A percentile compares a stretch with the other conserved stretches of the same genome.
phyloP scores from a whole-genome alignment of 2,329 filamentous ascomycete genomes.

The Didymosphaeria variabile region DNA sequence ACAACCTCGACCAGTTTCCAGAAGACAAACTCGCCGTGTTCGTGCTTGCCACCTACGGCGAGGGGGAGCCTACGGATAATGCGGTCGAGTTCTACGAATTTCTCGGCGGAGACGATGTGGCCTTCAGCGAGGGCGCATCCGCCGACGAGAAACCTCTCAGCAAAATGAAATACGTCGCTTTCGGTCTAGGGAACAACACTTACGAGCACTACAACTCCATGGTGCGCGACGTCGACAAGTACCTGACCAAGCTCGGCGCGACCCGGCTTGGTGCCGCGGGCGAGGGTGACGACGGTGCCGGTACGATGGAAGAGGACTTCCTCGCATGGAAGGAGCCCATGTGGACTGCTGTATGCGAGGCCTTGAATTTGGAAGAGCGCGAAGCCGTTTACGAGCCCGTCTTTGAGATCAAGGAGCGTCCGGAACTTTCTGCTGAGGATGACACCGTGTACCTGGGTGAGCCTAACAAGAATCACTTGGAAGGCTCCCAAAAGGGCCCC shows the following conservation, averaged over 20 bases:
- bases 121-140: conserved; percentile 75
- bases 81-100: conserved; percentile 99
- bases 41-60: conserved; percentile 94
- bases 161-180: conserved; percentile 91
- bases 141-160: conserved; percentile 74
- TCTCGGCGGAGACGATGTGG: conserved; percentile 79
- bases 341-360: conserved; percentile 85
- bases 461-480: conserved; percentile 94
- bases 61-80: conserved; percentile 98
- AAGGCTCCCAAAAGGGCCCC: conserved; percentile 82
- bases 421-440: conserved; percentile 76
- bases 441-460: conserved; percentile 92
- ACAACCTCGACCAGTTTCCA: conserved; percentile 88
- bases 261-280: conserved; percentile 85
- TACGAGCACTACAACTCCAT: conserved; percentile 99
- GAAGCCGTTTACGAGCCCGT: conserved; percentile 96
- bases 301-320: conserved; percentile 99
- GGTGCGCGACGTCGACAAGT: conserved; percentile 89
- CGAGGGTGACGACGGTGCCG: conserved; percentile 96
- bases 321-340: conserved; percentile 99
- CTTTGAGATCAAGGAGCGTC: conserved; percentile 81
- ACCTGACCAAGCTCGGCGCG: conserved; percentile 82
- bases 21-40: conserved; percentile 94
- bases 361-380: conserved; percentile 91
- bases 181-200: conserved; percentile 98